These are phyloP conservation scores for Sporobolomyces roseus DNA, from an alignment of 768 basidiomycete species.

Conservation along the genomic window DNA sequence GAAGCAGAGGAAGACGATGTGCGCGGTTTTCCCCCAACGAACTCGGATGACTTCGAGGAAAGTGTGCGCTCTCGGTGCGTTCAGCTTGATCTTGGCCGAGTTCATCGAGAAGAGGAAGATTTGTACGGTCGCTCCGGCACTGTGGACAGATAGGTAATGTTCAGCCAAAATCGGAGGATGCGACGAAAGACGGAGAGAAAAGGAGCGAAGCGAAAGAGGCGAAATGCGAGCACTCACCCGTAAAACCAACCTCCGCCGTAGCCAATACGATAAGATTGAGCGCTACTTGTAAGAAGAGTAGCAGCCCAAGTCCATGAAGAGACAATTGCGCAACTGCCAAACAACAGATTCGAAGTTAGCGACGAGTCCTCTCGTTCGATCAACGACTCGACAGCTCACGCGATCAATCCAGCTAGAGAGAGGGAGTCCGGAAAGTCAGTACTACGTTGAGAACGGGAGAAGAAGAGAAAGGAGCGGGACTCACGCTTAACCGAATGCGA, in stretches of 20 bases:
- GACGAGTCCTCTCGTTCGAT: too few relatives aligned
- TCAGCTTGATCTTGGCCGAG: conserved; percentile 86
- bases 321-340: too few relatives aligned
- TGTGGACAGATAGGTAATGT: neutral
- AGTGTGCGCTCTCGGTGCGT: conserved; percentile 59
- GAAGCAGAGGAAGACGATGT: conserved; percentile 83
- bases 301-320: conserved; percentile 45
- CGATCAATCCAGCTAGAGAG: neutral
- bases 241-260: conserved; percentile 68
- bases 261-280: conserved; percentile 79
- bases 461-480: conserved; percentile 82
- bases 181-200: too few relatives aligned
- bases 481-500: conserved; percentile 74
- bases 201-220: neutral
- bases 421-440: too few relatives aligned
- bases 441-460: too few relatives aligned
- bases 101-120: conserved; percentile 71
- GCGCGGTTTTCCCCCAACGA: conserved; percentile 72
- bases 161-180: neutral
- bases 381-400: neutral
- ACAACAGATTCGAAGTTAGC: too few relatives aligned
- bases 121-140: conserved; percentile 67
- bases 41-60: conserved; percentile 65
- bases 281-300: conserved; percentile 66
- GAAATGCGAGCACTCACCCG: neutral